Conservation (phyloP, 495 filamentous ascomycete genomes). For the Glarea lozoyensis region DNA sequence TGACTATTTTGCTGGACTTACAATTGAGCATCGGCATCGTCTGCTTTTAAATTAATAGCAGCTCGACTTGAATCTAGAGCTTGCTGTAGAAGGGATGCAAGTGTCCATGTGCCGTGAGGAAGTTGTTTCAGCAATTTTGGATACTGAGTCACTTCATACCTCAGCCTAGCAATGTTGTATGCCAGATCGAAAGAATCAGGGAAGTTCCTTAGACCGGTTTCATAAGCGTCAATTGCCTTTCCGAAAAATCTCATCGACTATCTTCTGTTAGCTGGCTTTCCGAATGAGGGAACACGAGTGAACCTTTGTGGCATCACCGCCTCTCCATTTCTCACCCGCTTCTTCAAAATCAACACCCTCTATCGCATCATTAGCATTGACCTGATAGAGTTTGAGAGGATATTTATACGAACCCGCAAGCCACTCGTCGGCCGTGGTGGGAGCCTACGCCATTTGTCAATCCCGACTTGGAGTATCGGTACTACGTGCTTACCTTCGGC, state of each 20-base stretch:
- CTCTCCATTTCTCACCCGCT: constrained; percentile 65
- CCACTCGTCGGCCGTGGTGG: constrained; percentile 53
- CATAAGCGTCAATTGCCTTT: constrained; percentile 56
- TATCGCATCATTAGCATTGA: constrained; percentile 17
- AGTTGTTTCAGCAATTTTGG: constrained; percentile 46
- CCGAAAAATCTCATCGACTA: constrained; percentile 55
- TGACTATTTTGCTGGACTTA: constrained; percentile 14
- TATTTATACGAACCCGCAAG: constrained; percentile 36
- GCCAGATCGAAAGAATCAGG: constrained; percentile 56
- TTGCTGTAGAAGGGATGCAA: constrained; percentile 44
- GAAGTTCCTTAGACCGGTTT: constrained; percentile 47
- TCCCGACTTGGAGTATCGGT: background rate
- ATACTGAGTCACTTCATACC: constrained; percentile 58
- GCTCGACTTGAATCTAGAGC: constrained; percentile 52
- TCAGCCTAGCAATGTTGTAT: constrained; percentile 62
- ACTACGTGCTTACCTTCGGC: constrained; percentile 4
- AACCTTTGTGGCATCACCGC: constrained; percentile 55
- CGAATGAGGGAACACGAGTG: background rate
- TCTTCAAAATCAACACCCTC: constrained; percentile 62
- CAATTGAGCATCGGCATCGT: constrained; percentile 58
- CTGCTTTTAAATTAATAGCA: constrained; percentile 46
- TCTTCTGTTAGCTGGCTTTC: background rate
- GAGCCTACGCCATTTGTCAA: constrained; percentile 28
- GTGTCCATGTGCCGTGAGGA: constrained; percentile 36
- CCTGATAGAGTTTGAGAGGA: background rate